Evolutionary conservation across 768 basidiomycete genomes (phyloP), one percentile per base, ranked within the genome.

Genomic region (Strobilomyces echinocephalus): DNA sequence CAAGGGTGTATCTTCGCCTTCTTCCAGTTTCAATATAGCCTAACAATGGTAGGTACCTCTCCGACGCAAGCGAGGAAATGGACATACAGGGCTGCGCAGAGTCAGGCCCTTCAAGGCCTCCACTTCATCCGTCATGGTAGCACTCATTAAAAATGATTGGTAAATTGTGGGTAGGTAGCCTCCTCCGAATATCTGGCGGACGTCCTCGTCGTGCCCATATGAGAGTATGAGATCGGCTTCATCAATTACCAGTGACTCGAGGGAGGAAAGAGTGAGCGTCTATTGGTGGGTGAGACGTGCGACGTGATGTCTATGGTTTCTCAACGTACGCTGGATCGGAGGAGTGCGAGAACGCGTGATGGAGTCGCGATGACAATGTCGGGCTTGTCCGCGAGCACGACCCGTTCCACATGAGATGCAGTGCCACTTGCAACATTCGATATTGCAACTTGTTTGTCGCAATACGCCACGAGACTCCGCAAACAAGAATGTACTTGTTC

Each of bases 201-300:
- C 81, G 55, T 94, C 91, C 63, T 94, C 90, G 56, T 94, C 88
- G 59, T 98, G 92, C 3, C 97, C 97, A 66, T 98, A 99, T 0
- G 95, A 97, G 18, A 99, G 78, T 49, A 99, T 89, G 35, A 98
- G 81, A 67, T 98, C 97, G 21, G 97, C 97, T 72, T 99, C 97
- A 67, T 99, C 97, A 53, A 99, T 95, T 28, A 95, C 88, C 16
- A 99, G 81, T 5, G 89, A 88, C 43, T 92, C 88, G 30, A 98
- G 72, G 1, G 79, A 76, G 12, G 78, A 63, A 0, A 94, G 72
- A 3, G 76, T 78, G 8, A 98, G 74, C 0, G 83, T 74, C 88
- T 91, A 54, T 1, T 28, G 34, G 21, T 21, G 9, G n/a, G 35
- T 69, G 16, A 56, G 55, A 36, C 1, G 4, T 38, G 15, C 46